Evolutionary conservation across 208 protist species (phyloP).

Genomic region (Wallacemonas sp.): DNA sequence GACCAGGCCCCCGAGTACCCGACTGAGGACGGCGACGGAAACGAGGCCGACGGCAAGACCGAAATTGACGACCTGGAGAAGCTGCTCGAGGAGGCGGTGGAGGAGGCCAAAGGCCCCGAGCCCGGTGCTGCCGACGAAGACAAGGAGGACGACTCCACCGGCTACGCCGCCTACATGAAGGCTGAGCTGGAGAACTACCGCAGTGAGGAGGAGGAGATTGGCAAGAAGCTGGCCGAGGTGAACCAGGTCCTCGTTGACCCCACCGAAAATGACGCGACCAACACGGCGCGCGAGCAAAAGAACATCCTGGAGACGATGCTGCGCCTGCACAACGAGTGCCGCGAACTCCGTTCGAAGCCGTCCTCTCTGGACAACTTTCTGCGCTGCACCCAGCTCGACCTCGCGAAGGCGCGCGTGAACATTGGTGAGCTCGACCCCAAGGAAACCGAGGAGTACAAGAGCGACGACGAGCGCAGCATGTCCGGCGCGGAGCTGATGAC

Average conservation of each 20-base stretch:
- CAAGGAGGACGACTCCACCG: constrained; percentile 33
- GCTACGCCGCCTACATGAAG: constrained; percentile 48
- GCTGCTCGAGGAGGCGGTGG: constrained; percentile 75
- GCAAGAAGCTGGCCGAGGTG: constrained; percentile 60
- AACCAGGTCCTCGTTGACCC: constrained; percentile 25
- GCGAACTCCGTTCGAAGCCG: constrained; percentile 60
- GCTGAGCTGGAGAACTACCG: constrained; percentile 80
- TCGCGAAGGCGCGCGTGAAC: constrained; percentile 81
- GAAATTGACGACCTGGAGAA: constrained; percentile 73
- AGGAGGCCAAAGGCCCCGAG: constrained; percentile 51
- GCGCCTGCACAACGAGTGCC: constrained; percentile 63
- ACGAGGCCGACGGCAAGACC: constrained; percentile 8
- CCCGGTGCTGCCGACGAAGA: background rate
- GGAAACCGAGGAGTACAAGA: constrained; percentile 74
- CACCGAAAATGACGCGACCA: constrained; percentile 34
- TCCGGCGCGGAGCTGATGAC: constrained; percentile 73
- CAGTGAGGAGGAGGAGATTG: constrained; percentile 68
- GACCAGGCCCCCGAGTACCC: constrained; percentile 40
- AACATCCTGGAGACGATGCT: constrained; percentile 73
- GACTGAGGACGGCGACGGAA: constrained; percentile 11
- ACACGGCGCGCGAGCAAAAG: constrained; percentile 50
- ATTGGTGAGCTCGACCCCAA: constrained; percentile 61
- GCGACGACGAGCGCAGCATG: constrained; percentile 70
- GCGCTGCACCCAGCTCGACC: constrained; percentile 59
- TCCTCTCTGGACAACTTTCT: constrained; percentile 72